phyloP scores from a whole-genome alignment of 371 early-diverging fungal genomes.

The Rhizopus sp. region DNA sequence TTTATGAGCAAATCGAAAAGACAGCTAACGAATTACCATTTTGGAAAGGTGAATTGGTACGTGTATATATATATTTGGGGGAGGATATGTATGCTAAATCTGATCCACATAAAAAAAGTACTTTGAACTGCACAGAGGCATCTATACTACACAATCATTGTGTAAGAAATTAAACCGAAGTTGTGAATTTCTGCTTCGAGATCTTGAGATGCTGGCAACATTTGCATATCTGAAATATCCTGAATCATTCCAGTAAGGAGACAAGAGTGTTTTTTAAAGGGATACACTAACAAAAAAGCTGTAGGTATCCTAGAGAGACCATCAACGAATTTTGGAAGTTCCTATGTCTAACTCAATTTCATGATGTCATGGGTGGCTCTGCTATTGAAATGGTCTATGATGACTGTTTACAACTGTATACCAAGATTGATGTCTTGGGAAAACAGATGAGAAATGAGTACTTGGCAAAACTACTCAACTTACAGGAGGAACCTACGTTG shows the following conservation, averaged over 20 bases:
- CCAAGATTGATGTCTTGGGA: slow-evolving; percentile 40
- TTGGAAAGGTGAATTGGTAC: slow-evolving; percentile 92
- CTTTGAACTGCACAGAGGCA: slow-evolving; percentile 94
- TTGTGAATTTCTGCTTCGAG: slow-evolving; percentile 78
- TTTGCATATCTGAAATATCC: slow-evolving; percentile 35
- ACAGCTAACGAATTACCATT: slow-evolving; percentile 67
- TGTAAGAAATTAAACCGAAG: slow-evolving; percentile 82
- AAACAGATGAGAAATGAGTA: slow-evolving; percentile 39
- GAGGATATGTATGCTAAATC: background rate
- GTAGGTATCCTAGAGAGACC: slow-evolving; percentile 69
- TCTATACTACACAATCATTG: slow-evolving; percentile 87
- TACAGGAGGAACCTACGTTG: slow-evolving; percentile 11
- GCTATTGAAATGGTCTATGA: slow-evolving; percentile 86
- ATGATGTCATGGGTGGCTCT: slow-evolving; percentile 91
- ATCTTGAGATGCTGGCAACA: slow-evolving; percentile 74
- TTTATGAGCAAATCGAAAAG: slow-evolving; percentile 77
- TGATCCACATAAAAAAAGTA: slow-evolving; percentile 49
- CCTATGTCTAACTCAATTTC: slow-evolving; percentile 73
- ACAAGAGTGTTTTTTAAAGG: background rate
- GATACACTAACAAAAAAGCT: slow-evolving; percentile 1
- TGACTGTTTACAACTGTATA: slow-evolving; percentile 65
- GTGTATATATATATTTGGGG: background rate
- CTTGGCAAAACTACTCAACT: slow-evolving; percentile 25
- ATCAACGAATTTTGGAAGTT: slow-evolving; percentile 83
- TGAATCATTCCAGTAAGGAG: slow-evolving; percentile 21